These are phyloP conservation scores for Epichloe aotearoae DNA, from an alignment of 2,329 filamentous ascomycete genomes.

Conservation along the genomic window DNA sequence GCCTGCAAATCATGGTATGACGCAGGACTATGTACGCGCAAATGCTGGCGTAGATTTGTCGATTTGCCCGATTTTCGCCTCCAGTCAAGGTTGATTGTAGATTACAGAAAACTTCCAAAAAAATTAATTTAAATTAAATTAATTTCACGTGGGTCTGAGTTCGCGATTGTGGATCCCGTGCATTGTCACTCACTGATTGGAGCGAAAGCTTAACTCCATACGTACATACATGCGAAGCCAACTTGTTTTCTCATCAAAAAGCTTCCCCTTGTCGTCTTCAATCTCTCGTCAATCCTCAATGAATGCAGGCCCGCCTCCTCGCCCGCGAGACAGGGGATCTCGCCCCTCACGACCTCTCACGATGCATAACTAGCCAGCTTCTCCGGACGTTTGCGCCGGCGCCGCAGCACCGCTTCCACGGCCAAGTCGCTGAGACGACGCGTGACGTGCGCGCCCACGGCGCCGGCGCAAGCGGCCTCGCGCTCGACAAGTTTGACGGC, in stretches of 20 bases:
- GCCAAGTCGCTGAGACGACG: slow-evolving; percentile 19
- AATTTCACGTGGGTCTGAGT: too few species aligned
- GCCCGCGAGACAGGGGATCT: slow-evolving; percentile 62
- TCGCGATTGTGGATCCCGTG: background rate
- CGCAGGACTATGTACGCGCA: too few species aligned
- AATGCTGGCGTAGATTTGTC: too few species aligned
- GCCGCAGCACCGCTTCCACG: slow-evolving; percentile 57
- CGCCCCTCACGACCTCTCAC: slow-evolving; percentile 48
- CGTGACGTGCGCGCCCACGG: slow-evolving; percentile 51
- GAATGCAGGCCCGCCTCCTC: slow-evolving; percentile 64
- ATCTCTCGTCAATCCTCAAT: slow-evolving; percentile 13
- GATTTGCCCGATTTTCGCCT: too few species aligned
- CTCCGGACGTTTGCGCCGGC: slow-evolving; percentile 56
- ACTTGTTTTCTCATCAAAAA: background rate
- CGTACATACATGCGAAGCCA: too few species aligned
- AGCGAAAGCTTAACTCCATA: too few species aligned
- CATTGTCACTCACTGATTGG: background rate
- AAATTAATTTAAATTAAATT: too few species aligned
- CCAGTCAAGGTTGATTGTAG: too few species aligned
- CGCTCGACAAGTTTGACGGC: slow-evolving; percentile 72
- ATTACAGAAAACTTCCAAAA: too few species aligned
- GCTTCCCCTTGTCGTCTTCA: too few species aligned
- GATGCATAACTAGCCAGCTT: slow-evolving; percentile 50
- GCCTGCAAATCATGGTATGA: background rate
- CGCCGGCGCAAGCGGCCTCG: slow-evolving; percentile 65